A percentile compares a stretch with the other conserved stretches of the same genome.
These are phyloP conservation scores for Neofusicoccum sp. DNA, from an alignment of 2,329 filamentous ascomycete genomes.

Conservation along the genomic window DNA sequence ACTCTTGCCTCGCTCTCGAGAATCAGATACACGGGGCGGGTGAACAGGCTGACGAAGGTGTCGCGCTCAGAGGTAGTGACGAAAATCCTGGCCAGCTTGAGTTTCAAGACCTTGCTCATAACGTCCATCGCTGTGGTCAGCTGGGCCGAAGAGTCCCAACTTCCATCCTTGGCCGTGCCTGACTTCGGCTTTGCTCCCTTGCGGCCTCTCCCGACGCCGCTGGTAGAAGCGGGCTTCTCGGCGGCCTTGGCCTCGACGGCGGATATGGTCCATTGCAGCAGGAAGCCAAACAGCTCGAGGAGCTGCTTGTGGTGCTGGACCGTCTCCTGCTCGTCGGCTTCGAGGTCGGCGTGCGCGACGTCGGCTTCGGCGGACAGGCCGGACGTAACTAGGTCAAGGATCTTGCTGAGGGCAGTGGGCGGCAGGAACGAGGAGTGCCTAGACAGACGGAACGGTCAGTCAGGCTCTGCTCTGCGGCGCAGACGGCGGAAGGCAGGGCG, in stretches of 20 bases:
- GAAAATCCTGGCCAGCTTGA: slow-evolving; percentile 91
- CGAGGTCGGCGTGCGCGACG: slow-evolving; percentile 78
- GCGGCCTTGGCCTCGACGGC: slow-evolving; percentile 92
- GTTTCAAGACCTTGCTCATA: slow-evolving; percentile 93
- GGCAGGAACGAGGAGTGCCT: slow-evolving; percentile 82
- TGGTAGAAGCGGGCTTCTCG: slow-evolving; percentile 76
- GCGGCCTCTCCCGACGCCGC: slow-evolving; percentile 69
- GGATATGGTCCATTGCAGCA: slow-evolving; percentile 92
- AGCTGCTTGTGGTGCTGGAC: slow-evolving; percentile 85
- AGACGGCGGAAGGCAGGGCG: slow-evolving; percentile 28
- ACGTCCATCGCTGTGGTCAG: slow-evolving; percentile 84
- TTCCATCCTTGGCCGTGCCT: slow-evolving; percentile 62
- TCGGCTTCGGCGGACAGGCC: slow-evolving; percentile 84
- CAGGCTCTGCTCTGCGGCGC: no score
- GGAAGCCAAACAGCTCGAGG: slow-evolving; percentile 89
- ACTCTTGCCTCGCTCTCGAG: slow-evolving; percentile 91
- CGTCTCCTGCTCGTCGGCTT: slow-evolving; percentile 86
- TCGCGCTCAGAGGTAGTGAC: slow-evolving; percentile 94
- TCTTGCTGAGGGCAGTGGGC: slow-evolving; percentile 80
- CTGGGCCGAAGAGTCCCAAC: slow-evolving; percentile 86
- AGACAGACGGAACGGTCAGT: slow-evolving; percentile 29
- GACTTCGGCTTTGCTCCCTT: slow-evolving; percentile 71
- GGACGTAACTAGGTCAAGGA: slow-evolving; percentile 86
- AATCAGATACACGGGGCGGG: slow-evolving; percentile 87
- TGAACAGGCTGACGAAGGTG: slow-evolving; percentile 89